These are phyloP conservation scores for Ceriops zippeliana DNA, from an alignment of 345 rosid genomes.

Conservation along the genomic window DNA sequence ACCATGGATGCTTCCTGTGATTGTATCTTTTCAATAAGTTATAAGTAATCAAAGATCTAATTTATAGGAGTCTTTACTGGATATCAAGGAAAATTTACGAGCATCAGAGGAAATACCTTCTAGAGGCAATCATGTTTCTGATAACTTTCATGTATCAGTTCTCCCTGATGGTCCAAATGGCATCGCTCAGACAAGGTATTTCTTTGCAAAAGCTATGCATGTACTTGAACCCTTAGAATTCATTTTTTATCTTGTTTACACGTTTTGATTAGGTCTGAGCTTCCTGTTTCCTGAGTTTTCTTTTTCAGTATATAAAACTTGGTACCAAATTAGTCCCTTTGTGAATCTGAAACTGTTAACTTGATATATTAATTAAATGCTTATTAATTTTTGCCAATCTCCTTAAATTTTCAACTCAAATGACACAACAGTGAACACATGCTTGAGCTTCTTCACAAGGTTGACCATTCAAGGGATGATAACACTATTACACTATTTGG, in stretches of 20 bases:
- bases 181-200: slow-evolving; percentile 34
- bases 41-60: not conserved
- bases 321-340: not conserved
- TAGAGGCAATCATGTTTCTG: slow-evolving; percentile 18
- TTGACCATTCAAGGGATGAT: slow-evolving; percentile 32
- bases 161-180: slow-evolving; percentile 27
- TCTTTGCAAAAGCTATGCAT: not conserved
- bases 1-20: not conserved
- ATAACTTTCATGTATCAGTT: slow-evolving; percentile 10
- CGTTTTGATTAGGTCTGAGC: not conserved
- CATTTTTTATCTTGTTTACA: not conserved
- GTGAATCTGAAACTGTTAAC: not conserved
- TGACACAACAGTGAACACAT: slow-evolving; percentile 33
- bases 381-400: not conserved
- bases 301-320: not conserved
- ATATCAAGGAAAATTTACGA: slow-evolving; percentile 16
- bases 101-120: slow-evolving; percentile 28
- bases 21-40: not conserved
- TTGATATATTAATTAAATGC: not conserved
- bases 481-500: slow-evolving; percentile 17
- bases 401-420: slow-evolving; percentile 1
- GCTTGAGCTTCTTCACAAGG: slow-evolving; percentile 39
- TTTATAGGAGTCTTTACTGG: slow-evolving; percentile 23
- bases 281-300: not conserved
- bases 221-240: slow-evolving; percentile 9